These are phyloP conservation scores for Cercospora beticola DNA, from an alignment of 2,329 filamentous ascomycete species.

Conservation along the genomic window DNA sequence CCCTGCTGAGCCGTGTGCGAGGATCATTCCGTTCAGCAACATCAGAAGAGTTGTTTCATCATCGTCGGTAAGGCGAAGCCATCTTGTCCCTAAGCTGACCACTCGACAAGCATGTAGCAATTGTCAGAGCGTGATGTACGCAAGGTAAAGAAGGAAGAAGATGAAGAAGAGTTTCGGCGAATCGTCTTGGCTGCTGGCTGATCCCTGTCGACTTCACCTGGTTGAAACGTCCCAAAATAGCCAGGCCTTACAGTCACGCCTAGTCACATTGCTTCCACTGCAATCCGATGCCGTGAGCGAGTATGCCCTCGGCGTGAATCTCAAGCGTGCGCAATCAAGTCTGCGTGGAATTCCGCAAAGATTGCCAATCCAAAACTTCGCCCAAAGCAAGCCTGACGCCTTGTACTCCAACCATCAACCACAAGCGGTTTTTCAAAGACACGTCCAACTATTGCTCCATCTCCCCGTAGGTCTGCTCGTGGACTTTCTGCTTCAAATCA, in stretches of 20 bases:
- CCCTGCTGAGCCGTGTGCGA: background rate
- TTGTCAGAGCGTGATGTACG: background rate
- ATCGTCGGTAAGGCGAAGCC: background rate
- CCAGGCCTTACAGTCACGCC: background rate
- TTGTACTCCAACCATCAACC: background rate
- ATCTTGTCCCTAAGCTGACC: background rate
- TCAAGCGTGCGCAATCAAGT: background rate
- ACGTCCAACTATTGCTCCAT: background rate
- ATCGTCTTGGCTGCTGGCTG: background rate
- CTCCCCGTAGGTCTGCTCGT: background rate
- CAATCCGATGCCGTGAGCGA: background rate
- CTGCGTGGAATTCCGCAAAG: background rate
- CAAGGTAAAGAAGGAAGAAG: background rate
- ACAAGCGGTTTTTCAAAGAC: background rate
- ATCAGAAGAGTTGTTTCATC: background rate
- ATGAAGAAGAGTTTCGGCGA: background rate
- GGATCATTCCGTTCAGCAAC: background rate
- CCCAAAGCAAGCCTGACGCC: background rate
- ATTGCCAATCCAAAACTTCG: background rate
- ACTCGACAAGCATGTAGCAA: background rate
- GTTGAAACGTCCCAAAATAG: background rate
- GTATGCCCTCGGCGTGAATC: background rate
- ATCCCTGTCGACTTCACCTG: constrained; percentile 2
- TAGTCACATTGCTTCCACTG: background rate
- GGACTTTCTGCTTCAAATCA: background rate